A percentile compares a stretch with the other conserved stretches of the same genome.
Evolutionary conservation across 1,139 yeast genomes (phyloP).

Genomic region (Hemisphaericaspora xylanilytica): DNA sequence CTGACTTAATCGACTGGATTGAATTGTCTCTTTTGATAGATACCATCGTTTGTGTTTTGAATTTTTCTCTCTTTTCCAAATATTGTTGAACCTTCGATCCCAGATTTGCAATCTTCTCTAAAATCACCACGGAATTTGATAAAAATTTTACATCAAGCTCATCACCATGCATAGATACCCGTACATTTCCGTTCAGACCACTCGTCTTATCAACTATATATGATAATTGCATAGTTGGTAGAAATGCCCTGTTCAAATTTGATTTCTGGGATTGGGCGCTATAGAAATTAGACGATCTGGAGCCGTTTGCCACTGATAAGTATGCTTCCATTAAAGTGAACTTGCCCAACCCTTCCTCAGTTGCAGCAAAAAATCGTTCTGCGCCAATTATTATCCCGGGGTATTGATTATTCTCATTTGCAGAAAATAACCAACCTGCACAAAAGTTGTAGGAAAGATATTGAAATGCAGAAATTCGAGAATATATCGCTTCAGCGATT

Average conservation of each 20-base stretch:
- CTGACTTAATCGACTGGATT: slow-evolving; percentile 19
- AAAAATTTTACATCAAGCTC: slow-evolving; percentile 62
- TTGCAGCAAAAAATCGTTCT: slow-evolving; percentile 62
- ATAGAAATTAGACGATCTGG: slow-evolving; percentile 49
- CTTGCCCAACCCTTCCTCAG: slow-evolving; percentile 62
- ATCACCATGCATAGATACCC: slow-evolving; percentile 57
- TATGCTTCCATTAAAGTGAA: slow-evolving; percentile 64
- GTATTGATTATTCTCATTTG: slow-evolving; percentile 35
- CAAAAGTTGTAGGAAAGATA: slow-evolving; percentile 66
- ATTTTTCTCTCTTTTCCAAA: slow-evolving; percentile 23
- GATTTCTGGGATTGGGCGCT: slow-evolving; percentile 46
- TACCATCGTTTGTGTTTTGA: slow-evolving; percentile 20
- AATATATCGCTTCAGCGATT: slow-evolving; percentile 53
- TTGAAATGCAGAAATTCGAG: slow-evolving; percentile 50
- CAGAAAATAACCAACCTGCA: slow-evolving; percentile 68
- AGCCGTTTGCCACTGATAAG: slow-evolving; percentile 64
- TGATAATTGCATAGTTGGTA: slow-evolving; percentile 63
- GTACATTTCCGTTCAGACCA: slow-evolving; percentile 32
- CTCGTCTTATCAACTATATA: slow-evolving; percentile 42
- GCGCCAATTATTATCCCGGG: slow-evolving; percentile 80
- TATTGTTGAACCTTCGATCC: slow-evolving; percentile 41
- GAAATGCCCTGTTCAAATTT: slow-evolving; percentile 57
- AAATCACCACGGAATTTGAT: slow-evolving; percentile 47
- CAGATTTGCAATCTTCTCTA: slow-evolving; percentile 49
- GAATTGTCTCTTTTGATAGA: slow-evolving; percentile 12